phyloP scores from a whole-genome alignment of 495 filamentous ascomycete genomes.

The Penicillium macrosclerotiorum region DNA sequence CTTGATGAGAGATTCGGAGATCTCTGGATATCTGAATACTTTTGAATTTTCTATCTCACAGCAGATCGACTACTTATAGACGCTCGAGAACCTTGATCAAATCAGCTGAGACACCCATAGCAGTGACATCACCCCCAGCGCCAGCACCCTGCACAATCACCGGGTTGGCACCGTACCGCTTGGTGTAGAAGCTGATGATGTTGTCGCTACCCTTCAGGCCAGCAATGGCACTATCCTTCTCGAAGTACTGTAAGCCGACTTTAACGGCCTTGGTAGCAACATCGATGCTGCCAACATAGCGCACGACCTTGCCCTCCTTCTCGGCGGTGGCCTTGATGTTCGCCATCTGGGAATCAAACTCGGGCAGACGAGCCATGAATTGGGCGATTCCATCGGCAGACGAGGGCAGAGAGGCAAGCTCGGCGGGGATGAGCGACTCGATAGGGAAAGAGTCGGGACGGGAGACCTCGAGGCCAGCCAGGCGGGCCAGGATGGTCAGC shows the following conservation, averaged over 20 bases:
- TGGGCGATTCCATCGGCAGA: constrained; percentile 60
- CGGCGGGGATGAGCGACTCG: constrained; percentile 81
- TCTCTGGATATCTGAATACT: constrained; percentile 8
- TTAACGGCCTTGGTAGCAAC: constrained; percentile 70
- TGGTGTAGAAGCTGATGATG: constrained; percentile 96
- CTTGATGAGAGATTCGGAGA: constrained; percentile 2
- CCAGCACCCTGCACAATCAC: constrained; percentile 93
- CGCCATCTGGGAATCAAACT: constrained; percentile 83
- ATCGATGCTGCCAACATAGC: constrained; percentile 93
- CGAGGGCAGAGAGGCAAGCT: constrained; percentile 69
- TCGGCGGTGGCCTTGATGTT: constrained; percentile 73
- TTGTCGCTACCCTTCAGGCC: constrained; percentile 95
- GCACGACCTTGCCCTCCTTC: constrained; percentile 83
- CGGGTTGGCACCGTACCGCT: constrained; percentile 85
- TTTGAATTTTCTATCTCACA: constrained; percentile 8
- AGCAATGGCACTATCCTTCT: constrained; percentile 80
- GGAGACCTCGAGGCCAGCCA: constrained; percentile 74
- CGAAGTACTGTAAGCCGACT: constrained; percentile 86
- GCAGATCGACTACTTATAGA: constrained; percentile 22
- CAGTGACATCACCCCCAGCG: constrained; percentile 91
- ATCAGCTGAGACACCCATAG: constrained; percentile 92
- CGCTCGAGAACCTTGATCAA: constrained; percentile 75
- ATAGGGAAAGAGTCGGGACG: constrained; percentile 84
- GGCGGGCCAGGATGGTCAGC: constrained; percentile 84
- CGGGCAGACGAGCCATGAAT: constrained; percentile 73